phyloP scores from a whole-genome alignment of 1,284 basidiomycete genomes.

The Cryptococcus sp. region DNA sequence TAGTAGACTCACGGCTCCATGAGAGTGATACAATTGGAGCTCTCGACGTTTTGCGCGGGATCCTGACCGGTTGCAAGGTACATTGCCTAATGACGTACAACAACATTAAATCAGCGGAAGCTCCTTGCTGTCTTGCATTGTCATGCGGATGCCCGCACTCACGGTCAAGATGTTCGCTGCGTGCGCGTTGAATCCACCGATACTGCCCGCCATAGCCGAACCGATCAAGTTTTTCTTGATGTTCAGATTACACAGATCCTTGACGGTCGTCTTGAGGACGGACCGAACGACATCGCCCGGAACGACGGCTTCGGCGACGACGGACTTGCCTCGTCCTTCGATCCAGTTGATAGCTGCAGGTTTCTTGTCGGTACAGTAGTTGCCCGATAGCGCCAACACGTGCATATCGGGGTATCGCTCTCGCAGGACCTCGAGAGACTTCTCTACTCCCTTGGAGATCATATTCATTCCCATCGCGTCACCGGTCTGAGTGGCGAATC shows the following conservation, averaged over 20 bases:
- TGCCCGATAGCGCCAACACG: conserved; percentile 90
- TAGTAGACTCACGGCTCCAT: conserved; percentile 84
- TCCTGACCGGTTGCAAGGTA: conserved; percentile 98
- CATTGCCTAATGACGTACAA: conserved; percentile 60
- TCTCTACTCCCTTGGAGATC: conserved; percentile 95
- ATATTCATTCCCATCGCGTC: conserved; percentile 99
- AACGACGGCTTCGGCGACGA: conserved; percentile 93
- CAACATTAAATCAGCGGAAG: neutral
- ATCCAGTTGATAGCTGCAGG: conserved; percentile 99
- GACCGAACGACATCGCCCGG: conserved; percentile 84
- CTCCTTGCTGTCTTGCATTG: neutral
- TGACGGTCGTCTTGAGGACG: conserved; percentile 95
- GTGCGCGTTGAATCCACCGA: conserved; percentile 99
- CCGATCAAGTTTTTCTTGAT: conserved; percentile 98
- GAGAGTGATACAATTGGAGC: conserved; percentile 94
- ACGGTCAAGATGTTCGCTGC: conserved; percentile 93
- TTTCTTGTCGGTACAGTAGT: conserved; percentile 99
- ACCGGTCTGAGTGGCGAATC: conserved; percentile 92
- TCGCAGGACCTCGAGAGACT: conserved; percentile 80
- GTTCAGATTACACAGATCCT: conserved; percentile 87
- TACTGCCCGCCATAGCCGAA: conserved; percentile 93
- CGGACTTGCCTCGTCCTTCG: conserved; percentile 95
- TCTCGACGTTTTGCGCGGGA: conserved; percentile 98
- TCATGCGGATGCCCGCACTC: conserved; percentile 17
- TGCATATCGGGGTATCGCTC: conserved; percentile 88